A percentile compares a stretch with the other conserved stretches of the same genome.
Conservation (phyloP, 129 eudicot species). For the Chrysanthemum makinoi region DNA sequence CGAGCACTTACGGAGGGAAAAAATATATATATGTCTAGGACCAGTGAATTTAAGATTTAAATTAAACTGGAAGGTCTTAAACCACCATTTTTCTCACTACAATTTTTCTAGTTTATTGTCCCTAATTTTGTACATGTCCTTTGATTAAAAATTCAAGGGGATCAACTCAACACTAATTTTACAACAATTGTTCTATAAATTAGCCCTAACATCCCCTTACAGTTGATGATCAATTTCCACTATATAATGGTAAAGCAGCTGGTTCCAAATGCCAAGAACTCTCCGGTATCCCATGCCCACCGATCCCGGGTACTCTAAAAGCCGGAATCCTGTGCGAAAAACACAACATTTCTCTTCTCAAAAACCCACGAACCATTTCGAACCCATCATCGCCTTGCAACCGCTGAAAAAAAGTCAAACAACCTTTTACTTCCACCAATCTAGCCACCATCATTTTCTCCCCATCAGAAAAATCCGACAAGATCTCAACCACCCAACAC, state of each 20-base stretch:
- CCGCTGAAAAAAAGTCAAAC: constrained; percentile 55
- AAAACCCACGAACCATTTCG: constrained; percentile 49
- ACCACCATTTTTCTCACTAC: constrained; percentile 12
- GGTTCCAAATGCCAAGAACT: constrained; percentile 76
- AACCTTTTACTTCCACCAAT: constrained; percentile 58
- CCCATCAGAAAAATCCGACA: constrained; percentile 53
- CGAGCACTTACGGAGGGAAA: neutral
- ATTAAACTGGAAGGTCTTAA: constrained; percentile 20
- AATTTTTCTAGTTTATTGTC: constrained; percentile 3
- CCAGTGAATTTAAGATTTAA: neutral
- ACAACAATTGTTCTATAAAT: constrained; percentile 15
- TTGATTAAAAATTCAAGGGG: constrained; percentile 9
- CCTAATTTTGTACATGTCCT: constrained; percentile 28
- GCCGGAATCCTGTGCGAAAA: constrained; percentile 65
- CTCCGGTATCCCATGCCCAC: constrained; percentile 60
- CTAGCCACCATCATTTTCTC: constrained; percentile 41
- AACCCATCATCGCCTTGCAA: constrained; percentile 49
- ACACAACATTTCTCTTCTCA: constrained; percentile 47
- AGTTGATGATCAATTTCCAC: constrained; percentile 28
- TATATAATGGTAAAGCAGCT: constrained; percentile 48
- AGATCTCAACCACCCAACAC: constrained; percentile 48
- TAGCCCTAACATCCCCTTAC: constrained; percentile 21
- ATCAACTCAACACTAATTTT: constrained; percentile 16
- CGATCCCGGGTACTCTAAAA: constrained; percentile 58
- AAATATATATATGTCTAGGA: neutral